phyloP scores from a whole-genome alignment of 306 rosid species.

The Dalbergia cultrata region DNA sequence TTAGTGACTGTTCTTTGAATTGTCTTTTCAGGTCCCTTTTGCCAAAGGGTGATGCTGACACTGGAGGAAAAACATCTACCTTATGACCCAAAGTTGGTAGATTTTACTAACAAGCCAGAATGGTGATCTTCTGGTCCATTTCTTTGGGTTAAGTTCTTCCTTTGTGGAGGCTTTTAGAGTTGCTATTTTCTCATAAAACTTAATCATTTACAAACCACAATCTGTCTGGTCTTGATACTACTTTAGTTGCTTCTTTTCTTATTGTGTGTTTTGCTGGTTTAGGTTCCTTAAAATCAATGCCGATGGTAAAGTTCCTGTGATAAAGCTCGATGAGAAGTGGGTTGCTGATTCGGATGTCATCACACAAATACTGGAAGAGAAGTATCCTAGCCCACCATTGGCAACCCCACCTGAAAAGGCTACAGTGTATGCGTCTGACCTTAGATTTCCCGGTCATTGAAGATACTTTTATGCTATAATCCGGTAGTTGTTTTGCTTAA shows the following conservation, averaged over 20 bases:
- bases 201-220: not conserved
- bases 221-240: not conserved
- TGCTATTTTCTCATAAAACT: constrained; percentile 10
- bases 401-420: constrained; percentile 83
- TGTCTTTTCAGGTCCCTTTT: constrained; percentile 75
- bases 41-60: constrained; percentile 89
- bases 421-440: constrained; percentile 62
- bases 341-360: constrained; percentile 90
- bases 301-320: constrained; percentile 87
- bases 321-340: constrained; percentile 88
- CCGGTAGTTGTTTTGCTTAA: not conserved
- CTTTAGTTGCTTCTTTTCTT: constrained; percentile 27
- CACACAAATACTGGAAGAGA: constrained; percentile 80
- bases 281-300: constrained; percentile 84
- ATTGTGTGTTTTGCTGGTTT: constrained; percentile 34
- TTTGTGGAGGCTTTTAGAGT: not conserved
- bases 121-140: constrained; percentile 65
- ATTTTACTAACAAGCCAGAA: constrained; percentile 83
- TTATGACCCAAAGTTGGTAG: constrained; percentile 85
- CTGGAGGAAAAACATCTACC: constrained; percentile 90
- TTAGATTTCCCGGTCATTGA: constrained; percentile 34
- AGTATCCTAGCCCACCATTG: constrained; percentile 90
- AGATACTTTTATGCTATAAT: constrained; percentile 13
- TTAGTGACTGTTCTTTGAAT: constrained; percentile 29
- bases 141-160: constrained; percentile 3